Evolutionary conservation across 1,139 yeast genomes (phyloP).

Genomic region (Yamadazyma kanchanaburiensis): DNA sequence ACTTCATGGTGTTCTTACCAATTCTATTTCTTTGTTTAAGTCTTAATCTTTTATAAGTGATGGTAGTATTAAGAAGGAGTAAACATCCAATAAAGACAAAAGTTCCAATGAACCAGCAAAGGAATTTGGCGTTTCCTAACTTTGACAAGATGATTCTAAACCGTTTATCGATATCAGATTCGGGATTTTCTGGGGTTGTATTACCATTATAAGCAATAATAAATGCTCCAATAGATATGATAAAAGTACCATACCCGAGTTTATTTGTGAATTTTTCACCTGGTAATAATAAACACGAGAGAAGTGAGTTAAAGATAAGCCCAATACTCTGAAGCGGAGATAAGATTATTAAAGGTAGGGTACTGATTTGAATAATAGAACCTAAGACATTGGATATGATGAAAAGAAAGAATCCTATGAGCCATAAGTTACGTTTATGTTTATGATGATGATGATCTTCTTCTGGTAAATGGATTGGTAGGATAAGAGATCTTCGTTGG

Average conservation of each 20-base stretch:
- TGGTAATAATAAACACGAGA: conserved; percentile 67
- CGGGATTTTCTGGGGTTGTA: conserved; percentile 10
- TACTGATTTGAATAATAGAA: conserved; percentile 77
- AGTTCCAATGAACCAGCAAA: conserved; percentile 38
- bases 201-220: conserved; percentile 74
- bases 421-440: conserved; percentile 67
- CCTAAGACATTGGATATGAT: conserved; percentile 76
- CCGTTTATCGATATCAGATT: conserved; percentile 16
- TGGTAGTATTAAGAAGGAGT: conserved; percentile 19
- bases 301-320: conserved; percentile 70
- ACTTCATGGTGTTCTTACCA: conserved; percentile 9
- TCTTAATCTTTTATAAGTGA: conserved; percentile 11
- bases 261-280: conserved; percentile 62
- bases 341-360: conserved; percentile 74
- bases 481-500: conserved; percentile 75
- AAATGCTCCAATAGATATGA: conserved; percentile 74
- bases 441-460: conserved; percentile 18
- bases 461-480: conserved; percentile 18
- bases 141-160: conserved; percentile 25
- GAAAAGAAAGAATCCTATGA: conserved; percentile 68
- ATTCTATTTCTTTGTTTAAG: conserved; percentile 12
- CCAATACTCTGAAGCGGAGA: conserved; percentile 89
- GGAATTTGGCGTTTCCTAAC: conserved; percentile 25
- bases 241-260: conserved; percentile 61
- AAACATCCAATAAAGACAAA: conserved; percentile 26